Conservation (phyloP, 2,329 filamentous ascomycete genomes). For the Fusarium sp. region DNA sequence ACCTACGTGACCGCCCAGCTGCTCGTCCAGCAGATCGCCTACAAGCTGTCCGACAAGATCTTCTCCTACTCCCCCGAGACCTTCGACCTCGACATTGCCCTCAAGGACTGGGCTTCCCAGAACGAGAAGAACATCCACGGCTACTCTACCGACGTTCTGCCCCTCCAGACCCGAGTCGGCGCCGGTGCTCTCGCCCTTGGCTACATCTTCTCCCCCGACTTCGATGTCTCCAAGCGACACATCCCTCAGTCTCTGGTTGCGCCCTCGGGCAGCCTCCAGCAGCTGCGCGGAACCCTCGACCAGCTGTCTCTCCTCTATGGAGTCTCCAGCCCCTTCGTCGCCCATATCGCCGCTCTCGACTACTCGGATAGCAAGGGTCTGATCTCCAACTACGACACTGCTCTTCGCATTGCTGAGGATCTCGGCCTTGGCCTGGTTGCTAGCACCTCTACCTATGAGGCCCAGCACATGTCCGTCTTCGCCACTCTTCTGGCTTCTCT, state of each 20-base stretch:
- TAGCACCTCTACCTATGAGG: conserved; percentile 88
- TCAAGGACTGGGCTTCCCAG: conserved; percentile 79
- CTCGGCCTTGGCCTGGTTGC: conserved; percentile 88
- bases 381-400: conserved; percentile 87
- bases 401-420: conserved; percentile 86
- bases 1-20: conserved; percentile 95
- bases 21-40: conserved; percentile 95
- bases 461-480: conserved; percentile 95
- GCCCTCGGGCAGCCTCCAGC: conserved; percentile 83
- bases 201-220: conserved; percentile 98
- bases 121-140: conserved; percentile 84
- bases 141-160: conserved; percentile 80
- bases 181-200: conserved; percentile 92
- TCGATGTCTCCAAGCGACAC: conserved; percentile 89
- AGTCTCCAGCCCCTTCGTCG: conserved; percentile 91
- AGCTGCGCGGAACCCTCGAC: conserved; percentile 86
- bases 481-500: conserved; percentile 83
- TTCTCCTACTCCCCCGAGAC: conserved; percentile 96
- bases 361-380: conserved; percentile 78
- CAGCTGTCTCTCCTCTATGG: conserved; percentile 92
- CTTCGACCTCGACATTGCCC: conserved; percentile 89
- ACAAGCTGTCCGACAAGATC: conserved; percentile 94
- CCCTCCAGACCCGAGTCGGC: conserved; percentile 88
- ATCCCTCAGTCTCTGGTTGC: conserved; percentile 93
- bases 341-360: conserved; percentile 91